These are phyloP conservation scores for Linum usitatissimum DNA, from an alignment of 345 rosid species.

Conservation along the genomic window DNA sequence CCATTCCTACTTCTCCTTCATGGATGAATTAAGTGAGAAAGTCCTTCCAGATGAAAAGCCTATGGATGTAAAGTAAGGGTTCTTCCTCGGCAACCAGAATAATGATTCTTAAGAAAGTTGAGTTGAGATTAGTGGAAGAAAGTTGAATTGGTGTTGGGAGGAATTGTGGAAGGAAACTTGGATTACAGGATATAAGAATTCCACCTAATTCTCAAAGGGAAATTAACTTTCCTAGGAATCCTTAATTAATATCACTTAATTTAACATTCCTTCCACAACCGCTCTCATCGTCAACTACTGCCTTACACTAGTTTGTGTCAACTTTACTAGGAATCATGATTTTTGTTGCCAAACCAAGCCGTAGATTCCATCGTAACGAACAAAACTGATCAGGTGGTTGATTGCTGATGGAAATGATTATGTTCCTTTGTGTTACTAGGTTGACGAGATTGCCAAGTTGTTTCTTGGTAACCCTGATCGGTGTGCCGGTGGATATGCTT, in stretches of 20 bases:
- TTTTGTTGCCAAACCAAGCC: too few species aligned
- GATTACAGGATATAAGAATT: too few species aligned
- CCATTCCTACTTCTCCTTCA: slow-evolving; percentile 76
- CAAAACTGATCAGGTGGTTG: neutral
- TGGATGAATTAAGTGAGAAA: slow-evolving; percentile 71
- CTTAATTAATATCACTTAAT: too few species aligned
- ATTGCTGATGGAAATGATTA: neutral
- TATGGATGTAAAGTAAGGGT: slow-evolving; percentile 40
- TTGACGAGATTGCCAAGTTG: slow-evolving; percentile 53
- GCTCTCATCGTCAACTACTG: too few species aligned
- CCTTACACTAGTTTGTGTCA: neutral
- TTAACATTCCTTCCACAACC: too few species aligned
- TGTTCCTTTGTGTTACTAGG: slow-evolving; percentile 21
- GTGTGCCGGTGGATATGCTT: slow-evolving; percentile 48
- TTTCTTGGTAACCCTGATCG: slow-evolving; percentile 51
- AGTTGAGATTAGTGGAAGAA: too few species aligned
- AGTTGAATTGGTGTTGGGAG: too few species aligned
- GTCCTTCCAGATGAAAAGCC: slow-evolving; percentile 42
- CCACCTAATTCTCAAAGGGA: neutral
- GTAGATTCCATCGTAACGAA: neutral
- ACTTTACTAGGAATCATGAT: too few species aligned
- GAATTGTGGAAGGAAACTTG: too few species aligned
- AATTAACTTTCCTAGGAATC: neutral
- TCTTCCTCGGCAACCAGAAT: neutral
- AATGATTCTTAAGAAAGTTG: too few species aligned